A percentile compares a stretch with the other conserved stretches of the same genome.
Evolutionary conservation across 2,329 filamentous ascomycete genomes (phyloP).

Genomic region (Eurotiales sp.): DNA sequence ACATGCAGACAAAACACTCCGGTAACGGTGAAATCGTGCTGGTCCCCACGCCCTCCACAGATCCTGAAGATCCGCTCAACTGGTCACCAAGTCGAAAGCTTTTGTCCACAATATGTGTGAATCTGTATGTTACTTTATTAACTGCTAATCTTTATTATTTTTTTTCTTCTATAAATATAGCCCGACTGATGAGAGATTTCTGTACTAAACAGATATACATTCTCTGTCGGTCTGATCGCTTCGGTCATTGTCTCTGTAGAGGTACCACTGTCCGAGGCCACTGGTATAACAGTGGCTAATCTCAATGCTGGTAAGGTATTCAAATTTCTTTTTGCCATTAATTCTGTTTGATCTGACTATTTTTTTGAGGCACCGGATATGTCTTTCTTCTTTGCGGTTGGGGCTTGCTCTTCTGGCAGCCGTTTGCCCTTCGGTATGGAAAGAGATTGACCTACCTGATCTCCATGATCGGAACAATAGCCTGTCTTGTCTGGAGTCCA

Average conservation of each 20-base stretch:
- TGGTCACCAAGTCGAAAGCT: constrained; percentile 40
- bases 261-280: constrained; percentile 27
- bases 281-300: constrained; percentile 5
- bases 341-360: constrained; percentile 31
- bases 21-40: constrained; percentile 38
- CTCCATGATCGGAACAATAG: constrained; percentile 30
- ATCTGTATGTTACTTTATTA: constrained; percentile 31
- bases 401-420: constrained; percentile 47
- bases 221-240: neutral
- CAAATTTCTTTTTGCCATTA: constrained; percentile 37
- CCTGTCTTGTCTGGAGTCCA: constrained; percentile 26
- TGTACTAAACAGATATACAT: constrained; percentile 37
- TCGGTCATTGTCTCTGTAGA: constrained; percentile 35
- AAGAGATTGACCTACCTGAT: constrained; percentile 34
- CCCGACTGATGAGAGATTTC: too few species aligned
- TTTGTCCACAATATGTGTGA: constrained; percentile 40
- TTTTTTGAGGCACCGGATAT: constrained; percentile 39
- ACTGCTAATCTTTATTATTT: too few species aligned
- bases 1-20: constrained; percentile 29
- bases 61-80: constrained; percentile 48
- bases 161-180: too few species aligned
- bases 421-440: constrained; percentile 44
- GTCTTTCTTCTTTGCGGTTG: constrained; percentile 44
- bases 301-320: neutral
- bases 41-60: constrained; percentile 40